phyloP scores from a whole-genome alignment of 352 stramenopile genomes.

The Halophytophthora batemanensis region DNA sequence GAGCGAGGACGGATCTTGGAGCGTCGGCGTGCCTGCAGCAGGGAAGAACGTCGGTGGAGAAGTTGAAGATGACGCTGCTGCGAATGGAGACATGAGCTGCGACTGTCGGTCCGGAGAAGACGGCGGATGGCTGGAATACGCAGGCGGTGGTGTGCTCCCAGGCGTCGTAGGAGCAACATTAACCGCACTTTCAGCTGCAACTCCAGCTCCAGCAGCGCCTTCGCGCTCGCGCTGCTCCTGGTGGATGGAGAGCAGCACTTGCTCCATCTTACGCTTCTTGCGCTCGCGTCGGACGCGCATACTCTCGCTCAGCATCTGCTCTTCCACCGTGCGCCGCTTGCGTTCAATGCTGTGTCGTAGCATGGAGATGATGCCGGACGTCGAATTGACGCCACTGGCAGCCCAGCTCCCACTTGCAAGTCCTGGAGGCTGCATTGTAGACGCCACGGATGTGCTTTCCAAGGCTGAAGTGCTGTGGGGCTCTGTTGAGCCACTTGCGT shows the following conservation, averaged over 20 bases:
- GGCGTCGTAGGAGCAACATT: neutral
- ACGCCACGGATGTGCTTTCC: neutral
- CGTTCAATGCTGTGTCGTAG: conserved; percentile 54
- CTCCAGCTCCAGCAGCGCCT: neutral
- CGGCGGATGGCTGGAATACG: neutral
- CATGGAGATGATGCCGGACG: conserved; percentile 43
- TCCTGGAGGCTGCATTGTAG: neutral
- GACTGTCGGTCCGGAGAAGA: neutral
- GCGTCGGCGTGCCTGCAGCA: neutral
- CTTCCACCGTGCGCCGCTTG: conserved; percentile 42
- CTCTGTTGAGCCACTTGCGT: neutral
- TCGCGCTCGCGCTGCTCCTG: conserved; percentile 43
- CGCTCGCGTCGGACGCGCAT: conserved; percentile 51
- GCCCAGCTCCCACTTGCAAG: neutral
- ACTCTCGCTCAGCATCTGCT: conserved; percentile 50
- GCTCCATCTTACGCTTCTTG: conserved; percentile 65
- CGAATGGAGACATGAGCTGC: neutral
- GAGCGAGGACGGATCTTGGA: conserved; percentile 17
- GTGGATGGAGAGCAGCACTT: conserved; percentile 47
- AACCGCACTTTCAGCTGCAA: neutral
- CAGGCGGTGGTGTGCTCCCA: neutral
- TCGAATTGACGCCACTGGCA: conserved; percentile 10
- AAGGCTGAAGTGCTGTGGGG: neutral
- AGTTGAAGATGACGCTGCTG: neutral
- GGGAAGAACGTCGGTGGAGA: conserved; percentile 1